Evolutionary conservation across 1,139 yeast genomes (phyloP).

Genomic region (Diutina scorzettiae): DNA sequence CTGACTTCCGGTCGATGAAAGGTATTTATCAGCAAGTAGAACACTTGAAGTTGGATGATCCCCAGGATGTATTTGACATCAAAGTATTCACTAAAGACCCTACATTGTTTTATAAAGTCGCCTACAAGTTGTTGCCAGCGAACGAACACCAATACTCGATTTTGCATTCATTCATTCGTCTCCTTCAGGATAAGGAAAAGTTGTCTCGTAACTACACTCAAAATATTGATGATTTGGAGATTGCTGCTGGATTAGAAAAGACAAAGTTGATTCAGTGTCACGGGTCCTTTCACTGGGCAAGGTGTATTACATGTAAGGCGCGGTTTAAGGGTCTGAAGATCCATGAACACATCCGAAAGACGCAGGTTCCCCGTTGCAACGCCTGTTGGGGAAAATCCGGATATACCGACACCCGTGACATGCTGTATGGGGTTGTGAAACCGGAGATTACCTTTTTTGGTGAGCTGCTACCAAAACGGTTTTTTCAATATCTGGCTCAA

Average conservation of each 20-base stretch:
- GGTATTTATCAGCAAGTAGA: conserved; percentile 74
- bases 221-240: conserved; percentile 86
- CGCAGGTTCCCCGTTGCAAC: conserved; percentile 64
- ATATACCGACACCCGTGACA: conserved; percentile 16
- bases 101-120: conserved; percentile 71
- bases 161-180: conserved; percentile 69
- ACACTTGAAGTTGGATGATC: conserved; percentile 64
- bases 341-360: conserved; percentile 45
- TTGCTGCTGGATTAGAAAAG: conserved; percentile 61
- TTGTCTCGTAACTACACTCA: conserved; percentile 85
- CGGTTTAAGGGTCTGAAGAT: conserved; percentile 58
- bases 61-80: conserved; percentile 88
- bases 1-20: conserved; percentile 84
- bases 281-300: conserved; percentile 89
- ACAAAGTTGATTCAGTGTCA: conserved; percentile 86
- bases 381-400: conserved; percentile 26
- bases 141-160: conserved; percentile 58
- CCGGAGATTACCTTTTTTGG: conserved; percentile 96
- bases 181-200: conserved; percentile 68
- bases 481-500: conserved; percentile 11
- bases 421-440: conserved; percentile 72
- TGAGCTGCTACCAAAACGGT: conserved; percentile 55
- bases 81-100: conserved; percentile 70
- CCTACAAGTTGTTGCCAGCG: conserved; percentile 80
- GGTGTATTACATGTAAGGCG: conserved; percentile 71